Evolutionary conservation across 768 basidiomycete genomes (phyloP).

Genomic region (Suillus occidentalis): DNA sequence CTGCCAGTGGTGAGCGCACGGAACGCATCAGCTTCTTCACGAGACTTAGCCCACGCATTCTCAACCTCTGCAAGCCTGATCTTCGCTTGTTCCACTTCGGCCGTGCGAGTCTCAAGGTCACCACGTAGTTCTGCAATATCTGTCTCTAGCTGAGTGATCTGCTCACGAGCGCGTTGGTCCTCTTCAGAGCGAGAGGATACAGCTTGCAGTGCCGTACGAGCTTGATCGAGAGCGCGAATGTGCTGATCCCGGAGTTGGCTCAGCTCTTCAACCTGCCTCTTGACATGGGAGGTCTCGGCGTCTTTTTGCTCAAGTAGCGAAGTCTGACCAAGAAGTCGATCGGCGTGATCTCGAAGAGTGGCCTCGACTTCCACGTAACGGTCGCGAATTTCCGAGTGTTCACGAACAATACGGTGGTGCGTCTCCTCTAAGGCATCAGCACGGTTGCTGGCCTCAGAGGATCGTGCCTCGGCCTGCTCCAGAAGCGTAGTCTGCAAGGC

Average conservation of each 20-base stretch:
- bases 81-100: conserved; percentile 72
- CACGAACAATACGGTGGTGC: conserved; percentile 61
- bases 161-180: conserved; percentile 66
- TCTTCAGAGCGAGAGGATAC: conserved; percentile 79
- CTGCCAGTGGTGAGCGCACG: conserved; percentile 83
- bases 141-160: conserved; percentile 66
- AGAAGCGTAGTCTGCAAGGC: conserved; percentile 73
- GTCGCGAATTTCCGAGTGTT: conserved; percentile 70
- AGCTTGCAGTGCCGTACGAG: conserved; percentile 71
- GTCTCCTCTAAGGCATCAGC: conserved; percentile 72
- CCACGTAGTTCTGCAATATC: conserved; percentile 78
- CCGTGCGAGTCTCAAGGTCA: conserved; percentile 74
- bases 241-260: conserved; percentile 76
- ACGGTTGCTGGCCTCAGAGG: conserved; percentile 70
- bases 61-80: conserved; percentile 75
- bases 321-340: conserved; percentile 69
- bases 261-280: conserved; percentile 72
- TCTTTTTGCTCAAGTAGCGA: conserved; percentile 77
- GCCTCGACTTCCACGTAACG: conserved; percentile 59
- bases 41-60: conserved; percentile 88
- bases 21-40: conserved; percentile 91
- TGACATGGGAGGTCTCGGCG: conserved; percentile 67
- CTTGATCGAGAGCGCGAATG: conserved; percentile 83
- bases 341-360: conserved; percentile 72
- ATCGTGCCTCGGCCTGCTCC: conserved; percentile 78